These are phyloP conservation scores for Clarireedia sp. DNA, from an alignment of 2,329 filamentous ascomycete species.

Conservation along the genomic window DNA sequence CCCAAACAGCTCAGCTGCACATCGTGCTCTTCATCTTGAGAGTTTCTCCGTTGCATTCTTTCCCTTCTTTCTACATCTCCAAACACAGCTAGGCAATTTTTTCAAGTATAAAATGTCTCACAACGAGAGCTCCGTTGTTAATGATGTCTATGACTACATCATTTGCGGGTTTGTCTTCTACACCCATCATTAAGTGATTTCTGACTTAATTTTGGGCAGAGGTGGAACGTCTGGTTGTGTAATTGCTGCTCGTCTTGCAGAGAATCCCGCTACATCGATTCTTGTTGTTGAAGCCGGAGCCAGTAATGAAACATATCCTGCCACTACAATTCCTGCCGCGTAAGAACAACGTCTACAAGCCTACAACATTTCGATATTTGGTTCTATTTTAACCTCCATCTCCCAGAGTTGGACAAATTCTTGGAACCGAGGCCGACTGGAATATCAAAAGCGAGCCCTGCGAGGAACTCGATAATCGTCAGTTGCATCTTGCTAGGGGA, in stretches of 20 bases:
- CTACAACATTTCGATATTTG: not conserved
- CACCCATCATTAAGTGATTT: not conserved
- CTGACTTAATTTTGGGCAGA: not conserved
- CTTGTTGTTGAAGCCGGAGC: not conserved
- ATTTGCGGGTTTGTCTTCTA: not conserved
- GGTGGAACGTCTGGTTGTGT: not conserved
- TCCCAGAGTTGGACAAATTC: not conserved
- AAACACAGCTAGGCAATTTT: not conserved
- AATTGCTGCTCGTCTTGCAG: not conserved
- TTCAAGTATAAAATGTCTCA: not conserved
- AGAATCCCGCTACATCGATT: not conserved
- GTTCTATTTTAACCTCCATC: not conserved
- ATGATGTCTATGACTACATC: not conserved
- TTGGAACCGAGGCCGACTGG: not conserved
- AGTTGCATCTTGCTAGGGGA: not conserved
- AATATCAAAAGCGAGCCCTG: not conserved
- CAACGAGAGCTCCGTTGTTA: not conserved
- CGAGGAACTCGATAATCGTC: not conserved
- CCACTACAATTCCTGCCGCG: not conserved
- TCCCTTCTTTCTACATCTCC: not conserved
- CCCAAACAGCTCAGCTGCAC: not conserved
- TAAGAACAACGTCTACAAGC: not conserved
- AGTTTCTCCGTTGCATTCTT: not conserved
- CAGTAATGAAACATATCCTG: not conserved
- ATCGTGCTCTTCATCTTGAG: not conserved